Evolutionary conservation across 2,329 filamentous ascomycete species (phyloP).

Genomic region (Coniochaeta sp.): DNA sequence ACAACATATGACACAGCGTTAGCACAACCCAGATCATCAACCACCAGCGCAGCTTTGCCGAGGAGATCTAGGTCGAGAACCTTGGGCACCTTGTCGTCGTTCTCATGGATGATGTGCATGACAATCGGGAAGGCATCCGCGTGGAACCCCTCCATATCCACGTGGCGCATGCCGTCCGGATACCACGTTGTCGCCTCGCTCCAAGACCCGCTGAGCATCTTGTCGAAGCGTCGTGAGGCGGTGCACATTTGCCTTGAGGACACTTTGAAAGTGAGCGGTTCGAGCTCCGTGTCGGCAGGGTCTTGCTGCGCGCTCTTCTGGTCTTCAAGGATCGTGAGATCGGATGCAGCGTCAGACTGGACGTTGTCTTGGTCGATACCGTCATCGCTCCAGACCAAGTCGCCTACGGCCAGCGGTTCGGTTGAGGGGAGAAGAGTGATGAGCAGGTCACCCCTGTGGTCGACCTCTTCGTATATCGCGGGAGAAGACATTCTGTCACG

Average conservation of each 20-base stretch:
- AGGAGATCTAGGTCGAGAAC: not conserved
- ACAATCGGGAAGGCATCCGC: not conserved
- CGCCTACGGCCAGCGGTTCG: not conserved
- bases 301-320: not conserved
- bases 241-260: not conserved
- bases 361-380: not conserved
- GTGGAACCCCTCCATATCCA: not conserved
- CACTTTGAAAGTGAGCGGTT: not conserved
- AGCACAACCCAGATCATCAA: not conserved
- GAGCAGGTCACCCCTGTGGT: not conserved
- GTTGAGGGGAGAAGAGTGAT: not conserved
- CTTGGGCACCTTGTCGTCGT: not conserved
- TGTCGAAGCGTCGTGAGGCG: not conserved
- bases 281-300: not conserved
- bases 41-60: not conserved
- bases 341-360: not conserved
- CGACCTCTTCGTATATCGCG: not conserved
- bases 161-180: not conserved
- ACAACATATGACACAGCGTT: not conserved
- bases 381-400: not conserved
- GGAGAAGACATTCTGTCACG: too few species aligned
- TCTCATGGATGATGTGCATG: not conserved
- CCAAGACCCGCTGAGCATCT: not conserved
- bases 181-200: not conserved
- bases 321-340: not conserved